Evolutionary conservation across 768 basidiomycete species (phyloP).

Genomic region (Phaffia tasmanica): DNA sequence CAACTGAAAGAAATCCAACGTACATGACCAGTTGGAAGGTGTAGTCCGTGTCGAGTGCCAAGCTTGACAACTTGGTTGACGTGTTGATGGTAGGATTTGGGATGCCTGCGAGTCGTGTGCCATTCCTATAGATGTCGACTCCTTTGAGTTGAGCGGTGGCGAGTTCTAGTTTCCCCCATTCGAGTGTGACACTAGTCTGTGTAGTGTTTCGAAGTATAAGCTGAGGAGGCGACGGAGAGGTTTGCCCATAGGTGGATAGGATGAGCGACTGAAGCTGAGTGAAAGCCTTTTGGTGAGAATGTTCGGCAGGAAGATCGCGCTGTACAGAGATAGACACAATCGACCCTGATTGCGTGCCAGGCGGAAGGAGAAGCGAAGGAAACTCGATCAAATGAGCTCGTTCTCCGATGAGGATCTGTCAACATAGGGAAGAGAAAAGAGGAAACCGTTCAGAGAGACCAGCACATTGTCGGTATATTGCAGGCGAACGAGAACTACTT

Average conservation of each 20-base stretch:
- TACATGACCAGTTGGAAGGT: slow-evolving; percentile 87
- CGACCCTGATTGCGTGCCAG: slow-evolving; percentile 82
- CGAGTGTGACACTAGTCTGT: slow-evolving; percentile 90
- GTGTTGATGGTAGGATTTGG: slow-evolving; percentile 72
- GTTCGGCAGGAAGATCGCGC: slow-evolving; percentile 74
- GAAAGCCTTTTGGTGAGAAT: slow-evolving; percentile 67
- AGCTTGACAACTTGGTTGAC: slow-evolving; percentile 47
- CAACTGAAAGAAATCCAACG: slow-evolving; percentile 20
- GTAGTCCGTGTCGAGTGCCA: slow-evolving; percentile 53
- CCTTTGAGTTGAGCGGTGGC: slow-evolving; percentile 77
- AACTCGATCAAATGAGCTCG: slow-evolving; percentile 96
- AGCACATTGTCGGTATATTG: slow-evolving; percentile 5
- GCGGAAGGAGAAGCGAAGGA: slow-evolving; percentile 85
- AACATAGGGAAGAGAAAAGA: background rate
- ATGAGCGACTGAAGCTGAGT: slow-evolving; percentile 75
- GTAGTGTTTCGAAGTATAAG: slow-evolving; percentile 86
- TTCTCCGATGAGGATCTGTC: slow-evolving; percentile 79
- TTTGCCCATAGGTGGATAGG: slow-evolving; percentile 56
- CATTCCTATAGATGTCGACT: slow-evolving; percentile 86
- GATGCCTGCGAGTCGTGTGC: slow-evolving; percentile 73
- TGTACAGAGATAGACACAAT: slow-evolving; percentile 95
- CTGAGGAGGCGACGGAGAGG: slow-evolving; percentile 58
- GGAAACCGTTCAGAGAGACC: slow-evolving; percentile 22
- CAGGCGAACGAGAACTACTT: slow-evolving; percentile 33
- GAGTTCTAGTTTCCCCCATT: slow-evolving; percentile 79